Conservation (phyloP, 1,139 yeast species). For the Magnusiomyces fungicola region DNA sequence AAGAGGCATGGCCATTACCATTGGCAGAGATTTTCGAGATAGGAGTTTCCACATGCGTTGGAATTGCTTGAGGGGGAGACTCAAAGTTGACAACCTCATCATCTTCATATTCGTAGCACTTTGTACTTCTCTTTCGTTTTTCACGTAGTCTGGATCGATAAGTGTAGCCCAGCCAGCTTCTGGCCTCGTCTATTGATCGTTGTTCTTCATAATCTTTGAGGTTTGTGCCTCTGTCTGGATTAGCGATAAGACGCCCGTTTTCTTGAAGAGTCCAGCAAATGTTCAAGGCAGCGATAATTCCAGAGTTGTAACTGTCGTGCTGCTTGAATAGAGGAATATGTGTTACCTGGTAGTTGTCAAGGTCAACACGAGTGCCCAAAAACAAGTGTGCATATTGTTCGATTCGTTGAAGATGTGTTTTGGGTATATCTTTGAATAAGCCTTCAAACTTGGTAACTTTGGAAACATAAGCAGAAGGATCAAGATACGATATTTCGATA, state of each 20-base stretch:
- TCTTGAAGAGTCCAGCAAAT: background rate
- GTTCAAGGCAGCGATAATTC: background rate
- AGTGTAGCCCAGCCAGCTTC: background rate
- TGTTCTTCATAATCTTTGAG: background rate
- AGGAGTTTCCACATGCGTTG: no score
- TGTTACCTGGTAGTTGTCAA: background rate
- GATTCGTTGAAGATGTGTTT: background rate
- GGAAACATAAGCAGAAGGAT: background rate
- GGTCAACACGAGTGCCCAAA: background rate
- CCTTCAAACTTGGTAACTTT: background rate
- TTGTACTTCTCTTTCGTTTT: background rate
- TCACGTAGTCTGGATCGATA: background rate
- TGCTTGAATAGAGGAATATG: background rate
- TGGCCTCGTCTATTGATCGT: background rate
- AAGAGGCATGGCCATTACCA: no score
- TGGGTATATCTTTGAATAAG: background rate
- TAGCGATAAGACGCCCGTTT: background rate
- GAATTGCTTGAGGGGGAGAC: background rate
- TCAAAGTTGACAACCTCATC: slow-evolving; percentile 1
- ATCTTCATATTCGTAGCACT: background rate
- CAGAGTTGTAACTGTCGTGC: background rate
- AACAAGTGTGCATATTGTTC: background rate
- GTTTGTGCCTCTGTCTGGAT: background rate
- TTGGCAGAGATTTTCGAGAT: no score
- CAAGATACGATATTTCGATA: background rate